Evolutionary conservation across 768 basidiomycete species (phyloP).

Genomic region (Lactifluus volemus): DNA sequence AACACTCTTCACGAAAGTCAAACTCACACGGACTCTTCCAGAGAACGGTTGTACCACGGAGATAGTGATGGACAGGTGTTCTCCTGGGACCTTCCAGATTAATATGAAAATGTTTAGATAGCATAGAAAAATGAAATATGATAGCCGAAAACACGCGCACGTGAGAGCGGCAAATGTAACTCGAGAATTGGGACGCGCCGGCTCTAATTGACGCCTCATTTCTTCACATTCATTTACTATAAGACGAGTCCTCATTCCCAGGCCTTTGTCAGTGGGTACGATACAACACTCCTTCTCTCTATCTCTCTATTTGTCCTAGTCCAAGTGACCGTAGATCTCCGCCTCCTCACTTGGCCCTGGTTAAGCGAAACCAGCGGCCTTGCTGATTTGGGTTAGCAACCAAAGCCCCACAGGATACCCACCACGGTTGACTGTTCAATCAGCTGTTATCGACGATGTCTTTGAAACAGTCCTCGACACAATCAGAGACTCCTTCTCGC

Average conservation of each 20-base stretch:
- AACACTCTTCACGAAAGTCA: background rate
- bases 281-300: background rate
- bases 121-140: too few species aligned
- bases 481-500: conserved; percentile 50
- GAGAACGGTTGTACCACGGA: conserved; percentile 56
- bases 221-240: background rate
- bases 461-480: conserved; percentile 21
- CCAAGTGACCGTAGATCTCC: background rate
- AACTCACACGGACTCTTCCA: conserved; percentile 21
- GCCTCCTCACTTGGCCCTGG: background rate
- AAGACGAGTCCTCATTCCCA: background rate
- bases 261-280: background rate
- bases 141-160: background rate
- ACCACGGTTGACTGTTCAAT: background rate
- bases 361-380: background rate
- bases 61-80: conserved; percentile 54
- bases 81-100: conserved; percentile 48
- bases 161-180: background rate
- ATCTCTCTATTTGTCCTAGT: background rate
- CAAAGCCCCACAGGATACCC: background rate
- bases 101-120: background rate
- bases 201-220: background rate
- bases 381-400: background rate
- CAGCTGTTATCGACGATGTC: conserved; percentile 4
- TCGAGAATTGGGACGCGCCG: background rate